Evolutionary conservation across 1,284 basidiomycete genomes (phyloP), one percentile per base, ranked within the genome.

Genomic region (Cystobasidium sp.): DNA sequence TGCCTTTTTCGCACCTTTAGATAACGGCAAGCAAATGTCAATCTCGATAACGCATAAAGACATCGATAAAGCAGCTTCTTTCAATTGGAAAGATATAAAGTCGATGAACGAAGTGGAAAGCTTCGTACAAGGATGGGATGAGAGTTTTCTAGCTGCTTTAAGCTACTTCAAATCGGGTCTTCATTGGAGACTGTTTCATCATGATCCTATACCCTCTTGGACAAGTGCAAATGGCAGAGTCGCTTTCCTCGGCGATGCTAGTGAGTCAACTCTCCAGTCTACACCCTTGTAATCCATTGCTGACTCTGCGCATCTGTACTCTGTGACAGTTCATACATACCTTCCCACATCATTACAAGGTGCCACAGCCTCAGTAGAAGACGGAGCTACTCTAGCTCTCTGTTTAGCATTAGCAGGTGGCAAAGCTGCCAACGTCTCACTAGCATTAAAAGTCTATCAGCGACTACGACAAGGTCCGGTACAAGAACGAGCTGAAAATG

Each of bases 31-130:
- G 1, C 64, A 67, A 49, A 67, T 67, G 64, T 67, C 64, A 43
- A 18, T 67, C 6, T 67, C 64, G 14, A 49, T 67, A 20, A 51
- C 37, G 16, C 64, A 67, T 24, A 22, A 22, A 8, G 64, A 67
- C 24, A 67, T 67, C 6, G 37, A 67, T 5, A 67, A 67, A 37
- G 47, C 49, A 20, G 64, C 64, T 22, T 52, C 49, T 10, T 67
- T 67, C 64, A 55, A 67, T n/a, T 67, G 64, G 64, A 52, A 55
- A 43, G 64, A 67, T 55, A 67, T 67, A 39, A 67, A 67, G 47
- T 55, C 64, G 12, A 67, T 67, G 64, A 41, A 52, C 20, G 64
- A 67, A 53, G 22, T 67, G 1, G 22, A 39, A 22, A 6, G 20
- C 0, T 55, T 67, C 14, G 49, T 67, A 9, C 10, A 39, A 24